Percentiles rank a stretch among this genome's conserved stretches.
These are phyloP conservation scores for Aspergillus nanangensis DNA, from an alignment of 495 filamentous ascomycete species.

Conservation along the genomic window DNA sequence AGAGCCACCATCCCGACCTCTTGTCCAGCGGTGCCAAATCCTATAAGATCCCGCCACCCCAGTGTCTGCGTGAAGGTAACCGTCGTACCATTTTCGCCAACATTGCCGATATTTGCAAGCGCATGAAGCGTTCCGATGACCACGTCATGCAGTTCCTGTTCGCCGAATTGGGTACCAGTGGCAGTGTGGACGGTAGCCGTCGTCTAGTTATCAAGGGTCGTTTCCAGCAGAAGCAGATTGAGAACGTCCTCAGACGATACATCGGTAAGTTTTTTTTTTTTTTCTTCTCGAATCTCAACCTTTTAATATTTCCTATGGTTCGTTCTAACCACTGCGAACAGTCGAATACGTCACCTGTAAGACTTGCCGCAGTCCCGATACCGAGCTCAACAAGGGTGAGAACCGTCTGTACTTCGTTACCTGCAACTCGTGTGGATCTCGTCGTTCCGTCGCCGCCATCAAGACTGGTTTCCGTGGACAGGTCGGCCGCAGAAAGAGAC, in stretches of 20 bases:
- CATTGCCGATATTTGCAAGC: constrained; percentile 84
- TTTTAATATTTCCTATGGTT: not conserved
- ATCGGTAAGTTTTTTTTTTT: constrained; percentile 63
- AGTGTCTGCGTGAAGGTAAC: constrained; percentile 98
- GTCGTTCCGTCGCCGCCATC: constrained; percentile 92
- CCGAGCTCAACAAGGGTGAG: constrained; percentile 96
- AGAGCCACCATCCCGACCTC: constrained; percentile 92
- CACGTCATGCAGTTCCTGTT: constrained; percentile 97
- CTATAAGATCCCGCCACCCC: constrained; percentile 99
- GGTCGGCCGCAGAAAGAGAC: constrained; percentile 86
- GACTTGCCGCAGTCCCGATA: constrained; percentile 91
- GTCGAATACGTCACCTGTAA: constrained; percentile 99
- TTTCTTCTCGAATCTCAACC: not conserved
- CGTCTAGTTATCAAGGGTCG: constrained; percentile 97
- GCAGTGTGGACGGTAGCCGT: constrained; percentile 86
- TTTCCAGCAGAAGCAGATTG: constrained; percentile 97
- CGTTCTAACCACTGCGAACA: constrained; percentile 20
- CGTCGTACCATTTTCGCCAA: constrained; percentile 99
- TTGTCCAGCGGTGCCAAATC: constrained; percentile 80
- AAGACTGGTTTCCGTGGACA: constrained; percentile 99
- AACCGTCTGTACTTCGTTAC: constrained; percentile 88
- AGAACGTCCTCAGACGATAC: constrained; percentile 90
- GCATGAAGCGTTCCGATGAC: constrained; percentile 96
- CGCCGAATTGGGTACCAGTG: constrained; percentile 94
- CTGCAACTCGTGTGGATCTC: constrained; percentile 83